These are phyloP conservation scores for Phytophthora sp. DNA, from an alignment of 352 stramenopile species.

Conservation along the genomic window DNA sequence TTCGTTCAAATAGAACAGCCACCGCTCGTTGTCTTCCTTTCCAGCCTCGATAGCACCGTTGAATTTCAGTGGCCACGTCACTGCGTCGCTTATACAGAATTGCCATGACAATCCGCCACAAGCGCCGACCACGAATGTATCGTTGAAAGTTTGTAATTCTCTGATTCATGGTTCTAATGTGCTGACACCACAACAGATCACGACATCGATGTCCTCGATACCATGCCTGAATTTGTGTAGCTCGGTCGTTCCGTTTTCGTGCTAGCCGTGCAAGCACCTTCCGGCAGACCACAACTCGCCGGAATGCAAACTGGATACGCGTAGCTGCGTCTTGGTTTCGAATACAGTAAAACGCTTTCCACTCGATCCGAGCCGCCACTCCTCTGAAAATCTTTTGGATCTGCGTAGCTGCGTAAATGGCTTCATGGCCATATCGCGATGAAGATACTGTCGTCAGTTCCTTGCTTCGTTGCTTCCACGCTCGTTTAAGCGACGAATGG, in stretches of 20 bases:
- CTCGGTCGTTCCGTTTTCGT: conserved; percentile 26
- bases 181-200: conserved; percentile 26
- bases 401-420: conserved; percentile 60
- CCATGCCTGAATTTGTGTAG: conserved; percentile 50
- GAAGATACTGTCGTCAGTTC: neutral
- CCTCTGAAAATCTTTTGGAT: conserved; percentile 64
- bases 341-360: conserved; percentile 48
- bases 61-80: conserved; percentile 37
- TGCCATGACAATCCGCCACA: conserved; percentile 51
- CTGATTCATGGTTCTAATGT: conserved; percentile 35
- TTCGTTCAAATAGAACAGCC: conserved; percentile 46
- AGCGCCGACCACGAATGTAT: conserved; percentile 43
- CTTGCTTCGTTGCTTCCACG: conserved; percentile 23
- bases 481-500: conserved; percentile 56
- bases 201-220: conserved; percentile 43
- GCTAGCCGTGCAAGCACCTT: conserved; percentile 29
- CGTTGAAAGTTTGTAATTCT: conserved; percentile 50
- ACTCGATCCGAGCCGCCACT: conserved; percentile 29
- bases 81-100: conserved; percentile 37
- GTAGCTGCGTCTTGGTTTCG: conserved; percentile 39
- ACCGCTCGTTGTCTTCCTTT: conserved; percentile 32
- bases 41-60: conserved; percentile 48
- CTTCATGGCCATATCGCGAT: conserved; percentile 48
- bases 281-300: conserved; percentile 24
- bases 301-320: conserved; percentile 47